Evolutionary conservation across 202 grass and related monocot species (phyloP).

Genomic region (Elaeis oleifera): DNA sequence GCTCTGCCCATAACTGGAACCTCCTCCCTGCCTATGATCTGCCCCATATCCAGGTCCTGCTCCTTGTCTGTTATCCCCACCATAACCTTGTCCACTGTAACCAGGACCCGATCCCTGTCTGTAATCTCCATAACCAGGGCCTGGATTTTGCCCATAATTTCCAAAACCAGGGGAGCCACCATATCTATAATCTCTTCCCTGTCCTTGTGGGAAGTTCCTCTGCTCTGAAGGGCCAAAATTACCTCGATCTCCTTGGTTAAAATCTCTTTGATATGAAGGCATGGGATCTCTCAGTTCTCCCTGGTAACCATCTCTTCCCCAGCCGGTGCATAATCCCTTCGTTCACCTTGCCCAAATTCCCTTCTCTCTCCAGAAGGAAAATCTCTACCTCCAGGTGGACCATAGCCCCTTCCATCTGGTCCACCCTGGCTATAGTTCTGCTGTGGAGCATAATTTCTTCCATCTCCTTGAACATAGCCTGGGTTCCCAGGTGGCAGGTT

Average conservation of each 20-base stretch:
- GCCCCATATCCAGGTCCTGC: constrained; percentile 15
- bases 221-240: constrained; percentile 42
- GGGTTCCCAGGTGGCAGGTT: constrained; percentile 30
- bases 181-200: constrained; percentile 27
- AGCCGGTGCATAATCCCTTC: constrained; percentile 11
- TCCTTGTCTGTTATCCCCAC: constrained; percentile 29
- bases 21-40: too few relatives aligned
- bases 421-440: constrained; percentile 39
- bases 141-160: constrained; percentile 25
- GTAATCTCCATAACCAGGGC: constrained; percentile 24
- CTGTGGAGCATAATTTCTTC: constrained; percentile 21
- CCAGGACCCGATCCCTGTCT: constrained; percentile 9
- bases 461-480: constrained; percentile 32
- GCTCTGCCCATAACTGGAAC: constrained; percentile 15
- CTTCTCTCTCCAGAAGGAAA: neutral
- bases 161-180: constrained; percentile 28
- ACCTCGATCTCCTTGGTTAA: constrained; percentile 30
- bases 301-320: constrained; percentile 21
- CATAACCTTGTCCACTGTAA: constrained; percentile 15
- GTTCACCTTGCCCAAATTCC: constrained; percentile 1
- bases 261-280: constrained; percentile 38
- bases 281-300: constrained; percentile 6
- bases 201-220: constrained; percentile 44
- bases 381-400: neutral
- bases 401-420: constrained; percentile 43